A percentile compares a stretch with the other conserved stretches of the same genome.
Conservation (phyloP, 352 stramenopile species). For the Paralagenidium karlingii region DNA sequence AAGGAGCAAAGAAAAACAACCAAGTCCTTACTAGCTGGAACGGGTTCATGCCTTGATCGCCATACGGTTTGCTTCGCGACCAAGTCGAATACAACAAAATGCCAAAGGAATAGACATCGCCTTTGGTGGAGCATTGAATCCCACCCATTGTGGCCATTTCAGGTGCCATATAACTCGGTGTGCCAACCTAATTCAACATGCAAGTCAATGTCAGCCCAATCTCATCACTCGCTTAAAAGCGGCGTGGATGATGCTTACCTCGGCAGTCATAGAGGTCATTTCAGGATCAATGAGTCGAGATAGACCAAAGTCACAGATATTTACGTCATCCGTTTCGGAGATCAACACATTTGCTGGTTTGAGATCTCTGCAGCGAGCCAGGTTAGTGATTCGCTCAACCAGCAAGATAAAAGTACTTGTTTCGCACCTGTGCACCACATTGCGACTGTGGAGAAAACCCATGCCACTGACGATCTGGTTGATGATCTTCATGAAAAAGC, state of each 20-base stretch:
- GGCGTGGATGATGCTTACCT: conserved; percentile 11
- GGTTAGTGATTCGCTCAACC: neutral
- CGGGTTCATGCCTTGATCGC: conserved; percentile 83
- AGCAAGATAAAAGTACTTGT: neutral
- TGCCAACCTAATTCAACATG: conserved; percentile 38
- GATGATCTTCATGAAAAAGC: conserved; percentile 78
- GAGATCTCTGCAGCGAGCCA: conserved; percentile 34
- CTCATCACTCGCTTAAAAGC: neutral
- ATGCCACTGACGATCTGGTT: conserved; percentile 85
- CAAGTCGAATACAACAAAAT: conserved; percentile 82
- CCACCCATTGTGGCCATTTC: conserved; percentile 86
- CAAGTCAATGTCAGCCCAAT: no score
- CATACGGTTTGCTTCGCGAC: conserved; percentile 79
- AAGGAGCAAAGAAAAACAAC: neutral
- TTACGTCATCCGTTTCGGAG: conserved; percentile 82
- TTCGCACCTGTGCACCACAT: conserved; percentile 43
- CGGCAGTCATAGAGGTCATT: conserved; percentile 76
- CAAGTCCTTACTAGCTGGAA: conserved; percentile 62
- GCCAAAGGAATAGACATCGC: conserved; percentile 78
- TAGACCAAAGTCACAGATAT: conserved; percentile 92
- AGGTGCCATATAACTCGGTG: conserved; percentile 83
- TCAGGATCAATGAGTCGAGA: conserved; percentile 76
- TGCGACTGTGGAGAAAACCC: conserved; percentile 82
- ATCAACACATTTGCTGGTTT: conserved; percentile 93
- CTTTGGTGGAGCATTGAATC: conserved; percentile 80